A percentile compares a stretch with the other conserved stretches of the same genome.
phyloP scores from a whole-genome alignment of 2,329 filamentous ascomycete species.

The Colletotrichum salicis region DNA sequence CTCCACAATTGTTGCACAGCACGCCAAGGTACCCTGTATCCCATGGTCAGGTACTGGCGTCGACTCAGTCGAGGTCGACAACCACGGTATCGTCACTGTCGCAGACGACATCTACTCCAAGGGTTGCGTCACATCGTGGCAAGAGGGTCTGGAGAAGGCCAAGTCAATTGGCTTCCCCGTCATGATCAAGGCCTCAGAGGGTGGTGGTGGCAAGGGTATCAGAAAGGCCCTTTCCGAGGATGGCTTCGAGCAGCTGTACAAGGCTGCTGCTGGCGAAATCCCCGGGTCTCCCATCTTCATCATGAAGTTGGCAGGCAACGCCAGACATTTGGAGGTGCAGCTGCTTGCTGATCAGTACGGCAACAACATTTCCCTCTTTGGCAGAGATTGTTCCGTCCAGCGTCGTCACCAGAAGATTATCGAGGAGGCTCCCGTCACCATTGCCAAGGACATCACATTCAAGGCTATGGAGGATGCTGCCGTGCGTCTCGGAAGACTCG shows the following conservation, averaged over 20 bases:
- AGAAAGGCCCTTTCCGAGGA: constrained; percentile 91
- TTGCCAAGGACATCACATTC: constrained; percentile 90
- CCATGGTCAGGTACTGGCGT: constrained; percentile 99
- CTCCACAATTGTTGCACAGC: constrained; percentile 98
- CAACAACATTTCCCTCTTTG: constrained; percentile 99
- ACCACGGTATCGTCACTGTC: constrained; percentile 90
- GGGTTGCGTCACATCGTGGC: constrained; percentile 88
- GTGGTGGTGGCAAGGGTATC: constrained; percentile 98
- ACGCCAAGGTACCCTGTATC: constrained; percentile 95
- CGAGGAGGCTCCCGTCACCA: constrained; percentile 97
- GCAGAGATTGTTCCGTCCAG: constrained; percentile 98
- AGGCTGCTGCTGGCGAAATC: constrained; percentile 95
- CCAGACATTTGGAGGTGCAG: constrained; percentile 96
- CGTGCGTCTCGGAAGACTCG: constrained; percentile 90
- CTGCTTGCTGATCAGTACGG: constrained; percentile 98
- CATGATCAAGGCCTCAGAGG: constrained; percentile 99
- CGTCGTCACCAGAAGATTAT: constrained; percentile 99
- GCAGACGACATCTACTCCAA: constrained; percentile 85
- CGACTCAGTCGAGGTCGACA: constrained; percentile 80
- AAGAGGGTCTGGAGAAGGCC: constrained; percentile 89
- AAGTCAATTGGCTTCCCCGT: constrained; percentile 95
- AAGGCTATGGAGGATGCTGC: constrained; percentile 96
- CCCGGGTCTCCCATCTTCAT: constrained; percentile 99
- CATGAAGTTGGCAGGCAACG: constrained; percentile 98
- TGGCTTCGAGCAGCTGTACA: constrained; percentile 87